Conservation (phyloP, 768 basidiomycete genomes). For the Lactarius indigo region DNA sequence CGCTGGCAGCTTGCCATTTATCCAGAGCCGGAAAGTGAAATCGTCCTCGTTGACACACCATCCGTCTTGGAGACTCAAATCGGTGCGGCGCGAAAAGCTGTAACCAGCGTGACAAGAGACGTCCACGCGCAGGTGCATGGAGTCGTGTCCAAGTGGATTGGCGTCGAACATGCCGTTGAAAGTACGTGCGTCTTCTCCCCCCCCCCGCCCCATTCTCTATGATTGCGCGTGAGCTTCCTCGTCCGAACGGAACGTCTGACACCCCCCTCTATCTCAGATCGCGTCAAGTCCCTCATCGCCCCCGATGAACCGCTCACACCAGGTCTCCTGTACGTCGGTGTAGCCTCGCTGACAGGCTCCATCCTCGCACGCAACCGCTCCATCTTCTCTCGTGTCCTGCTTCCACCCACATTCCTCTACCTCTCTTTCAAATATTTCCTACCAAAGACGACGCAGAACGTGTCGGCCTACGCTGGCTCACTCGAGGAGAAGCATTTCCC, state of each 20-base stretch:
- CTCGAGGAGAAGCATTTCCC: conserved; percentile 76
- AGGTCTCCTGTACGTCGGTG: conserved; percentile 85
- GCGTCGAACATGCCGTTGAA: conserved; percentile 80
- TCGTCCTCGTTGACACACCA: conserved; percentile 70
- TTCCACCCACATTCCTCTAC: conserved; percentile 74
- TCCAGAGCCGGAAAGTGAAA: conserved; percentile 52
- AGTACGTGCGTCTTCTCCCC: conserved; percentile 59
- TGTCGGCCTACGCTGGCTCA: conserved; percentile 58
- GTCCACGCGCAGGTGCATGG: conserved; percentile 67
- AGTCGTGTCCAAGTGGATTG: conserved; percentile 79
- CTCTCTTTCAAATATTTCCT: conserved; percentile 79
- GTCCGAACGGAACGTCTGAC: not conserved
- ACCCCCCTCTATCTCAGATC: conserved; percentile 43
- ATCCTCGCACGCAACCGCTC: conserved; percentile 78
- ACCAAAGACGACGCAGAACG: conserved; percentile 72
- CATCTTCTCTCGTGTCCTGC: conserved; percentile 61
- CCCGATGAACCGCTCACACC: conserved; percentile 82
- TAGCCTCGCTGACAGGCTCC: conserved; percentile 84
- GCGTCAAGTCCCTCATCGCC: conserved; percentile 79
- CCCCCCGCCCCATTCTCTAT: not conserved
- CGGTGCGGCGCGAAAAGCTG: conserved; percentile 58
- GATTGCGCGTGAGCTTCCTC: not conserved
- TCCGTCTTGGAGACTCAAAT: conserved; percentile 77
- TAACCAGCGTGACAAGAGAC: conserved; percentile 52
- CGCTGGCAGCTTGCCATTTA: conserved; percentile 79